Base-by-base conservation (phyloP, 176 grass and related monocot genomes). In the Areca catechu region DNA sequence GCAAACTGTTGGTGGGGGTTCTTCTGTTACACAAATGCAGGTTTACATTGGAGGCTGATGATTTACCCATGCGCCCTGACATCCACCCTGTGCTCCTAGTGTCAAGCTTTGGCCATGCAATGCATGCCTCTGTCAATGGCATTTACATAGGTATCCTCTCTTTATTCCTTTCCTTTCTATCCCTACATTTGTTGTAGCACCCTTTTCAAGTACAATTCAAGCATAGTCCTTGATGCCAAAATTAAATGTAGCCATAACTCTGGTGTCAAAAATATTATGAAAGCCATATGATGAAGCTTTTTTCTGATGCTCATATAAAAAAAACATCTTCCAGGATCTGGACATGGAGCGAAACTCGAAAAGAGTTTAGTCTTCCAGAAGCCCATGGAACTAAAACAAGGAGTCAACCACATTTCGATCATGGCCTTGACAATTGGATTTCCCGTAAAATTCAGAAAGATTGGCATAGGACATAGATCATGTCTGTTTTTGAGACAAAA, bases 351-450 rank as follows among this genome's bases (percentile, higher is more conserved):
- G 29, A 97, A 97, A 62, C 61, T 88, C 22, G 77, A 80, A 70
- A 80, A 84, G 69, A 73, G 72, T 20, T 97, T 91, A 62, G 27
- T 70, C 51, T 72, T 91, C 61, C 68, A 86, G 34, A 71, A 73
- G 68, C 50, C 75, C 15, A 67, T 80, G 47, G n/a, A 69, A 17
- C 62, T 97, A 20, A 78, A 51, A 18, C 53, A 17, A 16, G 93
- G 86, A 70, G 37, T 70, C 49, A 97, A 97, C 60, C 80, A 85
- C 78, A 50, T 97, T 30, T 25, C 93, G 51, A 63, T 97, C 53
- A 37, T 88, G 15, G 53, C 69, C 3, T 0, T 19, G 19, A 85
- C 83, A 20, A 53, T 66, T 23, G 79, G 79, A 62, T 49, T 81
- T 4, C 65, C 47, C 28, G 71, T 75, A 82, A 71, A 53, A 58